These are phyloP conservation scores for Nicotiana undulata DNA, from an alignment of 257 asterid genomes.

Conservation along the genomic window DNA sequence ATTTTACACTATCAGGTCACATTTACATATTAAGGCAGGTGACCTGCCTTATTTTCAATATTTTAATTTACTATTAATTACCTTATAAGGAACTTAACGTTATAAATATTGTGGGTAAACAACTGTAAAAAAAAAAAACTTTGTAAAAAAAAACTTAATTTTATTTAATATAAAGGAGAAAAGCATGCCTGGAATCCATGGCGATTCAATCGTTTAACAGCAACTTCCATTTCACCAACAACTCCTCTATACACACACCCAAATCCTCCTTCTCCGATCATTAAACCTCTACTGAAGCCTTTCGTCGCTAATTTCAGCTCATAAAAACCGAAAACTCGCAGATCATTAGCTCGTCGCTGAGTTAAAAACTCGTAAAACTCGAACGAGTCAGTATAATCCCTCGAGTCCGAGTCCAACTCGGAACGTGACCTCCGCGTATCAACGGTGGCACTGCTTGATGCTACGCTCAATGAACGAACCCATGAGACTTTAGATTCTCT, in stretches of 20 bases:
- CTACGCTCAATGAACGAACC: conserved; percentile 86
- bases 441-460: conserved; percentile 55
- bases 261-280: conserved; percentile 94
- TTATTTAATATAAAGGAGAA: background rate
- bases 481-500: conserved; percentile 52
- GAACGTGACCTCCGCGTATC: conserved; percentile 47
- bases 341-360: conserved; percentile 65
- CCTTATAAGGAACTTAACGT: too few species aligned
- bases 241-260: conserved; percentile 78
- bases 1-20: too few species aligned
- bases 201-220: conserved; percentile 84
- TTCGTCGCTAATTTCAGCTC: conserved; percentile 76
- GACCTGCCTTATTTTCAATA: too few species aligned
- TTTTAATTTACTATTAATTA: too few species aligned
- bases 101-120: too few species aligned
- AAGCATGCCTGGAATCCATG: conserved; percentile 88
- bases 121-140: too few species aligned
- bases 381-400: conserved; percentile 58
- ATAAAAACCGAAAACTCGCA: conserved; percentile 51
- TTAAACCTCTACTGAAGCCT: conserved; percentile 56
- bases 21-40: too few species aligned
- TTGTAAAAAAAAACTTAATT: too few species aligned
- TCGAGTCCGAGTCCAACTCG: conserved; percentile 61
- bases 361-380: conserved; percentile 51
- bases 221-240: conserved; percentile 52